phyloP scores from a whole-genome alignment of 441 rosid species.

The Macaranga tanarius region DNA sequence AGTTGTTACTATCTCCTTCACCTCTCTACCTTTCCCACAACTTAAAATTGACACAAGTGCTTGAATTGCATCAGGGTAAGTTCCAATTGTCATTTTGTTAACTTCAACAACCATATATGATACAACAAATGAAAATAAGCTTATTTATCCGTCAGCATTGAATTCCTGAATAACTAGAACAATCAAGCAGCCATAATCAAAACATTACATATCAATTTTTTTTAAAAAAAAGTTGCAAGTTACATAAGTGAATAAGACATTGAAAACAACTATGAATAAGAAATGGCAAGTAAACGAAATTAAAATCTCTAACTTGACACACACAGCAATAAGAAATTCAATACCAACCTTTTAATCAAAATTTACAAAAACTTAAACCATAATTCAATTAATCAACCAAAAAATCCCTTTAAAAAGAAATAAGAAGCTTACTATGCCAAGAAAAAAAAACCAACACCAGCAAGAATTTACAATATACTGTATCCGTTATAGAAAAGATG shows the following conservation, averaged over 20 bases:
- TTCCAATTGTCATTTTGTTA: conserved; percentile 88
- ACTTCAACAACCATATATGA: conserved; percentile 47
- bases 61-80: conserved; percentile 63
- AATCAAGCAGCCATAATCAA: conserved; percentile 6
- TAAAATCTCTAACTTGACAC: conserved; percentile 21
- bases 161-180: conserved; percentile 22
- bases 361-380: conserved; percentile 2
- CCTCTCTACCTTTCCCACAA: conserved; percentile 63
- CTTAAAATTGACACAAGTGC: conserved; percentile 54
- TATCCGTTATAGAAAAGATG: too few species aligned
- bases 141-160: conserved; percentile 10
- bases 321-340: neutral
- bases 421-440: too few species aligned
- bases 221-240: conserved; percentile 25
- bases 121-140: conserved; percentile 6
- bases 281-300: conserved; percentile 18
- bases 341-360: conserved; percentile 17
- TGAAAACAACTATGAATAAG: conserved; percentile 16
- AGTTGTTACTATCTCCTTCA: conserved; percentile 85
- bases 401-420: too few species aligned
- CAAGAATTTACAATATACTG: too few species aligned
- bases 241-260: conserved; percentile 13
- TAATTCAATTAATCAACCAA: conserved; percentile 20
- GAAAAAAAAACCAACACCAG: too few species aligned
- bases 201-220: neutral